A percentile compares a stretch with the other conserved stretches of the same genome.
Conservation (phyloP, 129 eudicot species). For the Chrysanthemum makinoi region DNA sequence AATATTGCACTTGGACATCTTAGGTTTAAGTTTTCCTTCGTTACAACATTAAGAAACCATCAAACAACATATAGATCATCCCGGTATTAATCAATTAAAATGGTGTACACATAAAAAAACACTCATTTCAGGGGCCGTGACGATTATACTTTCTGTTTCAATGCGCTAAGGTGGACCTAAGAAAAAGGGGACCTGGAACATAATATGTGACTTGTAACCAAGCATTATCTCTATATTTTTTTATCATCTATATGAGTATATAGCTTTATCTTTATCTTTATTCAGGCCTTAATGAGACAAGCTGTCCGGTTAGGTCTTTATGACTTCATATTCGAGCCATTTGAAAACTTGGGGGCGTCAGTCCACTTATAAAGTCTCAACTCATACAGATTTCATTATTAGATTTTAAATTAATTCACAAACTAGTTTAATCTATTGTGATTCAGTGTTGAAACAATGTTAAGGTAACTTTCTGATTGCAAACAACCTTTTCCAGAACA, state of each 20-base stretch:
- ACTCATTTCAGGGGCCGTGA: neutral
- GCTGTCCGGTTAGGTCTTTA: neutral
- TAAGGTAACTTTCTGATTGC: neutral
- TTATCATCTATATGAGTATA: neutral
- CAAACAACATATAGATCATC: neutral
- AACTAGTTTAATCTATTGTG: neutral
- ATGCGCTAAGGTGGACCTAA: neutral
- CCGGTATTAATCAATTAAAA: neutral
- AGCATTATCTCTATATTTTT: neutral
- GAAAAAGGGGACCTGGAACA: neutral
- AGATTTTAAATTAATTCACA: neutral
- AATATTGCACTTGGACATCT: neutral
- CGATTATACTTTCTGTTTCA: neutral
- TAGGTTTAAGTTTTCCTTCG: too few relatives aligned
- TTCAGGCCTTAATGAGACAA: neutral
- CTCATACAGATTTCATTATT: neutral
- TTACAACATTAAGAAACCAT: neutral
- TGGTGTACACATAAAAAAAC: neutral
- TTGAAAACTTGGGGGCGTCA: neutral
- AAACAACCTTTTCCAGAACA: neutral
- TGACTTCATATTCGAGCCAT: neutral
- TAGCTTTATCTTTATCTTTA: neutral
- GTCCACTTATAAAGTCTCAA: neutral
- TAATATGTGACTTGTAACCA: neutral
- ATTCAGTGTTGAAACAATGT: neutral